These are phyloP conservation scores for Pleurozium schreberi DNA, from an alignment of 225 moss, liverwort and hornwort genomes.

Conservation along the genomic window DNA sequence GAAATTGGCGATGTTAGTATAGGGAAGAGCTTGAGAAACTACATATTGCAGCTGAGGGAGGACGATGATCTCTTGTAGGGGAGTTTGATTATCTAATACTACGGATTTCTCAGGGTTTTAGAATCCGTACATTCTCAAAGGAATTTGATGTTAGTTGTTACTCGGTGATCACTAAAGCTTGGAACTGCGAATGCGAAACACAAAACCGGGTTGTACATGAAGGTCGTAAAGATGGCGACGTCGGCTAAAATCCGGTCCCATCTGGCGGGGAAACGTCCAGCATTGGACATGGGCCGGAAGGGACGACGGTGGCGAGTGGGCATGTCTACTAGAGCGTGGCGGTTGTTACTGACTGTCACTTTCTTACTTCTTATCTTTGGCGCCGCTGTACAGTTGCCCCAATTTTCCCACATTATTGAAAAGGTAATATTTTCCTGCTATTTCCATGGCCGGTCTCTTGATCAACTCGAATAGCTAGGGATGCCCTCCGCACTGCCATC, in stretches of 20 bases:
- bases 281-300: slow-evolving; percentile 19
- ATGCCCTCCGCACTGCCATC: slow-evolving; percentile 31
- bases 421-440: slow-evolving; percentile 2
- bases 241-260: slow-evolving; percentile 42
- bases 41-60: not conserved
- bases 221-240: slow-evolving; percentile 41
- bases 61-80: not conserved
- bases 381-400: slow-evolving; percentile 31
- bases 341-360: slow-evolving; percentile 12
- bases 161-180: not conserved
- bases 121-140: not conserved
- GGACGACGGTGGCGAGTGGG: slow-evolving; percentile 36
- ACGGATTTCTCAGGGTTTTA: not conserved
- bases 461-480: slow-evolving; percentile 27
- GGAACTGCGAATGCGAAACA: not conserved
- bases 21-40: not conserved
- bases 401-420: slow-evolving; percentile 37
- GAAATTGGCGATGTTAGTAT: not conserved
- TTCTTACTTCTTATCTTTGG: slow-evolving; percentile 19
- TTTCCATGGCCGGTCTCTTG: not conserved
- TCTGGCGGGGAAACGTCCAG: slow-evolving; percentile 31
- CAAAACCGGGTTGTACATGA: not conserved
- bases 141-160: not conserved
- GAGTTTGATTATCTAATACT: not conserved
- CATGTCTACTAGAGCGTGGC: slow-evolving; percentile 34